phyloP scores from a whole-genome alignment of 108 stramenopile genomes.

The Nitzschia sp. region DNA sequence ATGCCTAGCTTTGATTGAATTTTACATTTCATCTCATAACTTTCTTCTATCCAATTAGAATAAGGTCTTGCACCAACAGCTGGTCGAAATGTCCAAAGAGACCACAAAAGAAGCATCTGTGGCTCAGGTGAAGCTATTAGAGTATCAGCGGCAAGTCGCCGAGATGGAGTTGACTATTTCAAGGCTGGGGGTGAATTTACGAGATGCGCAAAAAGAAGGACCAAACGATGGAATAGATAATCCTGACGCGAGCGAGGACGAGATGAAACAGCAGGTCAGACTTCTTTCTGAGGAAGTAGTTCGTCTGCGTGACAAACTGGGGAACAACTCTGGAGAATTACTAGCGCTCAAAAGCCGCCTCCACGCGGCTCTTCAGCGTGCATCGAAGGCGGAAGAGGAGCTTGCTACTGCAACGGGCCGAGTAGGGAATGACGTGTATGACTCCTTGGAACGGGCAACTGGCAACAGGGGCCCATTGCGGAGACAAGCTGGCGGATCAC shows the following conservation, averaged over 20 bases:
- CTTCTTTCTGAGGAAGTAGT: slow-evolving; percentile 73
- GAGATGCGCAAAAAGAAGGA: slow-evolving; percentile 14
- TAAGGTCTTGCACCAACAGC: slow-evolving; percentile 58
- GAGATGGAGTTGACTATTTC: slow-evolving; percentile 58
- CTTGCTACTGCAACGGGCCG: slow-evolving; percentile 12
- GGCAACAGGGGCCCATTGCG: background rate
- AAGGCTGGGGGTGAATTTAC: slow-evolving; percentile 41
- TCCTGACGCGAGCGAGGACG: slow-evolving; percentile 24
- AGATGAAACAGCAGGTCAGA: slow-evolving; percentile 55
- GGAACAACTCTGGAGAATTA: slow-evolving; percentile 47
- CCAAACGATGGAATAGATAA: background rate
- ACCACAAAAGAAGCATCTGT: slow-evolving; percentile 63
- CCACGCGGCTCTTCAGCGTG: slow-evolving; percentile 55
- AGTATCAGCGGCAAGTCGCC: slow-evolving; percentile 68
- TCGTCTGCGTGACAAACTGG: slow-evolving; percentile 63
- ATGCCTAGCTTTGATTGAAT: background rate
- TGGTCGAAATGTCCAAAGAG: slow-evolving; percentile 71
- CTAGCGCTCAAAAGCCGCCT: slow-evolving; percentile 69
- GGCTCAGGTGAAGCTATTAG: slow-evolving; percentile 48
- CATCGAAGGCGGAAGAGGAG: slow-evolving; percentile 60
- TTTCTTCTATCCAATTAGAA: slow-evolving; percentile 11
- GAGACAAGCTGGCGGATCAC: slow-evolving; percentile 18
- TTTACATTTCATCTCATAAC: background rate
- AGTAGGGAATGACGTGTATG: slow-evolving; percentile 2
- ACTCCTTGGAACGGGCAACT: slow-evolving; percentile 16